Evolutionary conservation across 2,329 filamentous ascomycete genomes (phyloP).

Genomic region (Bipolaris cookei): DNA sequence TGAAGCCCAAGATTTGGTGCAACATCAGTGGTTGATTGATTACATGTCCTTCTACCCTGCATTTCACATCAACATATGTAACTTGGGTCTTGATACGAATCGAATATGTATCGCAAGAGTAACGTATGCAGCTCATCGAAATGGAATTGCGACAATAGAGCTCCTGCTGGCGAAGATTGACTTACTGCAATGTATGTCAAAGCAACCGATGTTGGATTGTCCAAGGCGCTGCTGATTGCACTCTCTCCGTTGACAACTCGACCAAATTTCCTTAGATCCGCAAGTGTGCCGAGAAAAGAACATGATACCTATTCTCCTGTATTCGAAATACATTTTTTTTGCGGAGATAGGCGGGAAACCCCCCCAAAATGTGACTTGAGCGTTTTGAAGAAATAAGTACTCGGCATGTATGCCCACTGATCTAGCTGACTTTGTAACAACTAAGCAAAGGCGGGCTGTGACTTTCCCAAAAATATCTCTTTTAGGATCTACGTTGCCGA

Average conservation of each 20-base stretch:
- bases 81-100: neutral
- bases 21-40: neutral
- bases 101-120: neutral
- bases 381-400: neutral
- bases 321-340: too few species aligned
- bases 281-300: too few species aligned
- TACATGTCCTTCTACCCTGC: neutral
- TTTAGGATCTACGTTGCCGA: constrained; percentile 15
- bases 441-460: neutral
- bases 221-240: too few species aligned
- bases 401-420: constrained; percentile 18
- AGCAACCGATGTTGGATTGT: too few species aligned
- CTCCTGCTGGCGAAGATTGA: neutral
- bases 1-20: neutral
- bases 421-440: neutral
- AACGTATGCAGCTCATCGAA: neutral
- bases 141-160: too few species aligned
- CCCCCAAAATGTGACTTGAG: neutral
- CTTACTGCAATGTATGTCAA: neutral
- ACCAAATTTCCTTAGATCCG: too few species aligned
- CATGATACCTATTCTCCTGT: too few species aligned
- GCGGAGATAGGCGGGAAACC: neutral
- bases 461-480: neutral
- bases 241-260: too few species aligned
- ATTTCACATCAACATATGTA: neutral